Evolutionary conservation across 179 eudicot genomes (phyloP).

Genomic region (Sideroxylon spinosum): DNA sequence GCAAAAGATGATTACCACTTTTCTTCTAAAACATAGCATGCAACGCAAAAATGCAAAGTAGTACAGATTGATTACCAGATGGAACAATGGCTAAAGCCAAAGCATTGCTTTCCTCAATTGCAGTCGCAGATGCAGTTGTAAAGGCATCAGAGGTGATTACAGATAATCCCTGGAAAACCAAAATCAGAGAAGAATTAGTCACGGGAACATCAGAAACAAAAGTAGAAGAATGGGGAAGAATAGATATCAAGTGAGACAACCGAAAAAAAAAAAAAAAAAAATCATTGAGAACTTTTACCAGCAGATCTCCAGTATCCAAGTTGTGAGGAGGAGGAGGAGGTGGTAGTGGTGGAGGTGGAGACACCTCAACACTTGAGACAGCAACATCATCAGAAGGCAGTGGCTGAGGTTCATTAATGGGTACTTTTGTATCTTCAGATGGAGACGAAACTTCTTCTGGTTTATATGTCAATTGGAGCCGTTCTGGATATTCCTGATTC

Average conservation of each 20-base stretch:
- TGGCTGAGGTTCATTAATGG: constrained; percentile 46
- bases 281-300: constrained; percentile 39
- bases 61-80: constrained; percentile 41
- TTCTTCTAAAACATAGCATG: constrained; percentile 1
- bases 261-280: background rate
- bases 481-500: constrained; percentile 85
- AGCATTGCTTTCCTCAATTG: constrained; percentile 85
- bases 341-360: constrained; percentile 27
- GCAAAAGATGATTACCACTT: background rate
- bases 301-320: constrained; percentile 63
- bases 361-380: constrained; percentile 32
- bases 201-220: background rate
- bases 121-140: constrained; percentile 25
- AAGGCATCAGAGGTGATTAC: constrained; percentile 34
- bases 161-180: constrained; percentile 63
- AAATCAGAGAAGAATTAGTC: background rate
- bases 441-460: constrained; percentile 48
- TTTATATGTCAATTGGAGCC: constrained; percentile 76
- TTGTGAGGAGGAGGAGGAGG: constrained; percentile 39
- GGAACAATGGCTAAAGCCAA: constrained; percentile 80
- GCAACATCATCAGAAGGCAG: constrained; percentile 43
- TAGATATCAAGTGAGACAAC: background rate
- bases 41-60: background rate
- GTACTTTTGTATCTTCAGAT: constrained; percentile 41
- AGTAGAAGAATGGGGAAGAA: background rate